A percentile compares a stretch with the other conserved stretches of the same genome.
These are phyloP conservation scores for Pythium volutum DNA, from an alignment of 352 stramenopile species.

Conservation along the genomic window DNA sequence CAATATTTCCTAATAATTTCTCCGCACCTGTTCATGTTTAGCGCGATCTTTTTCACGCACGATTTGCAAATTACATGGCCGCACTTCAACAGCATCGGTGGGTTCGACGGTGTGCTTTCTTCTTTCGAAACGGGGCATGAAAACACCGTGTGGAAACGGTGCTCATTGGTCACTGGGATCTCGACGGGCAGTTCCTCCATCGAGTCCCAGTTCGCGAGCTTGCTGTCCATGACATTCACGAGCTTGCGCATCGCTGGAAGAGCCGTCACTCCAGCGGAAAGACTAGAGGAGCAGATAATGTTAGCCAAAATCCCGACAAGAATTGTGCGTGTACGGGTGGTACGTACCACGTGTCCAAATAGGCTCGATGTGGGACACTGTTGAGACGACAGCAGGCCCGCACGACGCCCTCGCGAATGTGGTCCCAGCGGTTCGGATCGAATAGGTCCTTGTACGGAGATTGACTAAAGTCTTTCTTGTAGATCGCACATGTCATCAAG, in stretches of 20 bases:
- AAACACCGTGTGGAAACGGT: conserved; percentile 87
- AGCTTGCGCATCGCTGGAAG: conserved; percentile 81
- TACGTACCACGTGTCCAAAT: conserved; percentile 68
- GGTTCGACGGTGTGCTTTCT: conserved; percentile 79
- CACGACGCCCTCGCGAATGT: conserved; percentile 68
- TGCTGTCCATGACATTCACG: conserved; percentile 72
- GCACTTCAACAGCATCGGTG: conserved; percentile 84
- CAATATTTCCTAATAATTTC: neutral
- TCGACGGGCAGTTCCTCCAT: conserved; percentile 81
- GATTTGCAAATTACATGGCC: conserved; percentile 82
- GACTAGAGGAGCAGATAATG: conserved; percentile 25
- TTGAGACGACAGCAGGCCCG: conserved; percentile 71
- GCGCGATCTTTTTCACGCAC: conserved; percentile 80
- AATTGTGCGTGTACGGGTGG: neutral
- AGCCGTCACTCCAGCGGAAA: conserved; percentile 66
- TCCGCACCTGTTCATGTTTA: conserved; percentile 69
- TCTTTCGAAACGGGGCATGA: conserved; percentile 87
- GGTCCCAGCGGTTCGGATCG: conserved; percentile 58
- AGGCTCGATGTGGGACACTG: conserved; percentile 63
- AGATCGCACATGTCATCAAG: conserved; percentile 82
- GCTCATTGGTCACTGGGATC: conserved; percentile 71
- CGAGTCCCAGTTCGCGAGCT: conserved; percentile 65
- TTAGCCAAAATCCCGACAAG: neutral
- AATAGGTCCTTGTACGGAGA: conserved; percentile 84
- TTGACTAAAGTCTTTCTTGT: conserved; percentile 62